Evolutionary conservation across 257 asterid genomes (phyloP).

Genomic region (Parsonsia alboflavescens): DNA sequence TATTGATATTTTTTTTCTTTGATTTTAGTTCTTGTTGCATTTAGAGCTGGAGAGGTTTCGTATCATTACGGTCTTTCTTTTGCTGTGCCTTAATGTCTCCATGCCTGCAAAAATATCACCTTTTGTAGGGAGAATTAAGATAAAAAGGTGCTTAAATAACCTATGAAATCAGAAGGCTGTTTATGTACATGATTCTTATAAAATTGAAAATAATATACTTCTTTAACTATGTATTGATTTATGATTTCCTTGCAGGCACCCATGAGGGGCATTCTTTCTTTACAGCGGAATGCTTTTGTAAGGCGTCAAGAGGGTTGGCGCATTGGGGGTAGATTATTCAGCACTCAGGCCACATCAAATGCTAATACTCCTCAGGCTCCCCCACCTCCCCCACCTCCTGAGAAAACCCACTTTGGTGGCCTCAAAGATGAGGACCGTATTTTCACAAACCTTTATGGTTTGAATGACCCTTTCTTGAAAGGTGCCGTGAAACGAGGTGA

Average conservation of each 20-base stretch:
- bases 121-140: background rate
- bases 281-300: constrained; percentile 43
- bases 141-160: background rate
- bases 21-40: background rate
- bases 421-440: constrained; percentile 97
- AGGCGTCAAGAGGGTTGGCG: constrained; percentile 44
- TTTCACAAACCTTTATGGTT: constrained; percentile 84
- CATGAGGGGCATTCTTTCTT: constrained; percentile 62
- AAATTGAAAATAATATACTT: background rate
- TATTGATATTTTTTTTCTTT: background rate
- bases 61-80: background rate
- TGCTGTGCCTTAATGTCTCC: background rate
- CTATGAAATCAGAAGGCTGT: background rate
- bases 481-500: constrained; percentile 99
- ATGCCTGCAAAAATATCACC: background rate
- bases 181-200: background rate
- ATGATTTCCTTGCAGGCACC: constrained; percentile 53
- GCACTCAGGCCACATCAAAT: constrained; percentile 82
- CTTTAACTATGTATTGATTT: background rate
- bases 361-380: constrained; percentile 51
- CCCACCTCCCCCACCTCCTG: constrained; percentile 98
- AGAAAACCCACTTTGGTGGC: constrained; percentile 93
- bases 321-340: constrained; percentile 45
- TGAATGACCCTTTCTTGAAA: constrained; percentile 90
- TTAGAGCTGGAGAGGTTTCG: background rate